Conservation (phyloP, 257 asterid genomes). For the Gynochthodes officinalis region DNA sequence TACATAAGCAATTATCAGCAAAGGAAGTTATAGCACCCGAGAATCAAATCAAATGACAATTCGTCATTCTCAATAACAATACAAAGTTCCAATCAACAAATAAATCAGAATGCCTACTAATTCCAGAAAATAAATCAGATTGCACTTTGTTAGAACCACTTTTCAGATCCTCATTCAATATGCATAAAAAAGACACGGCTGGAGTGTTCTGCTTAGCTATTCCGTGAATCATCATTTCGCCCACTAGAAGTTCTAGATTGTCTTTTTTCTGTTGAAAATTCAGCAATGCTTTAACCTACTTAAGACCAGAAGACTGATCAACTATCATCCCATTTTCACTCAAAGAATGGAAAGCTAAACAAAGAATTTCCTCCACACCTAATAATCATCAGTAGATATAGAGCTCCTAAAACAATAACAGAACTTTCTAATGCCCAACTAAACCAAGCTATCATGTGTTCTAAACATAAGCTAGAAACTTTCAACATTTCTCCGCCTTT, state of each 20-base stretch:
- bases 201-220: neutral
- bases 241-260: neutral
- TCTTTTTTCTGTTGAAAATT: neutral
- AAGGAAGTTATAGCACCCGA: neutral
- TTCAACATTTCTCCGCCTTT: no score
- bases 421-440: conserved; percentile 1
- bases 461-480: neutral
- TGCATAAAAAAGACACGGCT: neutral
- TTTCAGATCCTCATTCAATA: neutral
- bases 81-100: neutral
- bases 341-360: neutral
- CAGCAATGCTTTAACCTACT: neutral
- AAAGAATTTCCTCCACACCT: neutral
- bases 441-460: neutral
- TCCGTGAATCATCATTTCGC: neutral
- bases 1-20: neutral
- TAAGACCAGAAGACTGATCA: neutral
- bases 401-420: neutral
- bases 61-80: neutral
- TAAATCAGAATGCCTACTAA: neutral
- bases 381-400: neutral
- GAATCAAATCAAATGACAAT: neutral
- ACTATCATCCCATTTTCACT: neutral
- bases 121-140: neutral
- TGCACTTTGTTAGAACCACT: neutral